These are phyloP conservation scores for Phytophthora pisi DNA, from an alignment of 352 stramenopile genomes.

Conservation along the genomic window DNA sequence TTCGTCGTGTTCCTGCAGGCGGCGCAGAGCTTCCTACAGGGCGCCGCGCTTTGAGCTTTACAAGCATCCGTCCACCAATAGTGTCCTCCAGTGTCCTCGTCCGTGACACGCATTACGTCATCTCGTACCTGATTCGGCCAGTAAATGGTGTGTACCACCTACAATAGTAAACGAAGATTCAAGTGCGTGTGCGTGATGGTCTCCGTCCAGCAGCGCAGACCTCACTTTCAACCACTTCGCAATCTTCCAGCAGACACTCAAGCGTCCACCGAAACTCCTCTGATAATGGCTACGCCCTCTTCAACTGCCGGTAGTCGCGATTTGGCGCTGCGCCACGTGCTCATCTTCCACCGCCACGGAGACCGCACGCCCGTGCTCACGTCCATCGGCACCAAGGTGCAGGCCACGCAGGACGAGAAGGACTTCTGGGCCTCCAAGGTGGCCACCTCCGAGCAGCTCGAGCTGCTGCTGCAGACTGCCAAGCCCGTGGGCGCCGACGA, in stretches of 20 bases:
- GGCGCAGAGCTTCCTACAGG: constrained; percentile 51
- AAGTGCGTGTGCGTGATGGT: constrained; percentile 9
- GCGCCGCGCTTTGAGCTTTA: constrained; percentile 13
- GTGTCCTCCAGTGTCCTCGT: constrained; percentile 15
- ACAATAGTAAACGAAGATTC: constrained; percentile 10
- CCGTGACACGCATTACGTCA: constrained; percentile 16
- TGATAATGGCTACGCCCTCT: constrained; percentile 30
- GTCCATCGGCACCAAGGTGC: constrained; percentile 55
- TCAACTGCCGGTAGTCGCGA: constrained; percentile 22
- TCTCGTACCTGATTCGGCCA: constrained; percentile 17
- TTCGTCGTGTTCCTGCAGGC: constrained; percentile 62
- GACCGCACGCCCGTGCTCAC: constrained; percentile 80
- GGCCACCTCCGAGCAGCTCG: constrained; percentile 58
- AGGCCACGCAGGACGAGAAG: constrained; percentile 57
- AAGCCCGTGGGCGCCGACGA: constrained; percentile 54
- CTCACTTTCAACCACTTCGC: constrained; percentile 12
- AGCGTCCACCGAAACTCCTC: constrained; percentile 6
- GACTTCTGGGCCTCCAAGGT: constrained; percentile 68
- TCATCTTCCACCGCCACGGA: constrained; percentile 84
- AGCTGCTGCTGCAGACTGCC: constrained; percentile 49
- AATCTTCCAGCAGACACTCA: constrained; percentile 28
- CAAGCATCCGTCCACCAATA: constrained; percentile 7
- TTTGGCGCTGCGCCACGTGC: constrained; percentile 68
- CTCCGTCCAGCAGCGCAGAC: not conserved
- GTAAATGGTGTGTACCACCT: constrained; percentile 13